phyloP scores from a whole-genome alignment of 768 basidiomycete genomes.

The Trametes meyenii region DNA sequence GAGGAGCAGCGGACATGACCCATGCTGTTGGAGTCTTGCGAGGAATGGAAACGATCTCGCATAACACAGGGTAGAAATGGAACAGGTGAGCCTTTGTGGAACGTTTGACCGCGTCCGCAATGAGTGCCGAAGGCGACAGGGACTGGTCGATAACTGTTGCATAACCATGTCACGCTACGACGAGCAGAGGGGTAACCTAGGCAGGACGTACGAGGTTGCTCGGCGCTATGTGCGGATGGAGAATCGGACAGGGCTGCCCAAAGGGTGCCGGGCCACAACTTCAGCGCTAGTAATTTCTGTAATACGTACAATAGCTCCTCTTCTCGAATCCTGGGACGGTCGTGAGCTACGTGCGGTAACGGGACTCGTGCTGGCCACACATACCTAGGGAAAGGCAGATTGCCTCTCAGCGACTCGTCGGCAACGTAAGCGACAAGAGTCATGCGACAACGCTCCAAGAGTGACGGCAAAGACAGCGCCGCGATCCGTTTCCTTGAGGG shows the following conservation, averaged over 20 bases:
- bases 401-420: slow-evolving; percentile 83
- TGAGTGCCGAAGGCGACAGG: slow-evolving; percentile 52
- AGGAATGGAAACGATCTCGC: slow-evolving; percentile 77
- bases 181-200: not conserved
- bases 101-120: slow-evolving; percentile 72
- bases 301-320: slow-evolving; percentile 89
- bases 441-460: slow-evolving; percentile 76
- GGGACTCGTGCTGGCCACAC: slow-evolving; percentile 9
- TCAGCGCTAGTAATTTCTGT: slow-evolving; percentile 69
- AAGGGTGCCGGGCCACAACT: slow-evolving; percentile 74
- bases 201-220: slow-evolving; percentile 57
- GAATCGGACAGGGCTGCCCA: slow-evolving; percentile 76
- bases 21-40: slow-evolving; percentile 70
- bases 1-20: slow-evolving; percentile 41
- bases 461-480: slow-evolving; percentile 65
- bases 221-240: slow-evolving; percentile 54
- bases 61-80: slow-evolving; percentile 80
- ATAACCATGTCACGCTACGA: not conserved
- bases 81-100: slow-evolving; percentile 85
- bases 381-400: slow-evolving; percentile 85
- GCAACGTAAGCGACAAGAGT: slow-evolving; percentile 77
- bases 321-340: slow-evolving; percentile 65
- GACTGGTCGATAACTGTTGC: slow-evolving; percentile 46
- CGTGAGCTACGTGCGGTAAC: not conserved
- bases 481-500: slow-evolving; percentile 67